phyloP scores from a whole-genome alignment of 2,329 filamentous ascomycete genomes.

The Botrytis cinerea region DNA sequence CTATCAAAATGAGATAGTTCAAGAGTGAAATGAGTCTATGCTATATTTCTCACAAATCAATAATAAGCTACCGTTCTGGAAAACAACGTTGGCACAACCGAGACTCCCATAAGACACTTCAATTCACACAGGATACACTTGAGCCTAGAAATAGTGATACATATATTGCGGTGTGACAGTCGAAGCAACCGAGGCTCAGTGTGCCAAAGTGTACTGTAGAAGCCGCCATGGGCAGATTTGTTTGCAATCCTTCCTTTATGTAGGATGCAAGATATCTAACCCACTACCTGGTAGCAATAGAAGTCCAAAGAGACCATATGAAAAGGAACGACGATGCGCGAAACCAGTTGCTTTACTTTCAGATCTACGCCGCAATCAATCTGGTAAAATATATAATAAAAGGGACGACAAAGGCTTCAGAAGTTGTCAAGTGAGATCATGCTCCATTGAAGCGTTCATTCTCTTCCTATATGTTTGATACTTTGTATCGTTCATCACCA shows the following conservation, averaged over 20 bases:
- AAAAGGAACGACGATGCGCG: background rate
- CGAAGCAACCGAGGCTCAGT: too few relatives aligned
- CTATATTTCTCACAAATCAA: background rate
- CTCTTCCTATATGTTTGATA: slow-evolving; percentile 67
- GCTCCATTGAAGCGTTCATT: slow-evolving; percentile 55
- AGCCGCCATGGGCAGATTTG: background rate
- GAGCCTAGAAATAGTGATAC: background rate
- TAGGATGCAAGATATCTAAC: too few relatives aligned
- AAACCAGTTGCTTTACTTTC: background rate
- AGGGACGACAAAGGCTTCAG: slow-evolving; percentile 53
- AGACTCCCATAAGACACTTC: background rate
- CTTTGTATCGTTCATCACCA: slow-evolving; percentile 60
- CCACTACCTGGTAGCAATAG: background rate
- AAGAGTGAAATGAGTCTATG: background rate
- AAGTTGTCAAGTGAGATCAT: slow-evolving; percentile 63
- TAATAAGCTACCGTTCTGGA: background rate
- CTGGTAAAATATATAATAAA: background rate
- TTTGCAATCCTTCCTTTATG: background rate
- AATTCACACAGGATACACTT: background rate
- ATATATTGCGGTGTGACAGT: background rate
- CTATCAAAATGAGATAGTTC: background rate
- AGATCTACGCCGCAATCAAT: background rate
- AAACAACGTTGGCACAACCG: background rate
- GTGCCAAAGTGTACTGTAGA: too few relatives aligned
- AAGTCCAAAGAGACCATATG: too few relatives aligned